phyloP scores from a whole-genome alignment of 129 eudicot genomes.

The Flaveria bidentis region DNA sequence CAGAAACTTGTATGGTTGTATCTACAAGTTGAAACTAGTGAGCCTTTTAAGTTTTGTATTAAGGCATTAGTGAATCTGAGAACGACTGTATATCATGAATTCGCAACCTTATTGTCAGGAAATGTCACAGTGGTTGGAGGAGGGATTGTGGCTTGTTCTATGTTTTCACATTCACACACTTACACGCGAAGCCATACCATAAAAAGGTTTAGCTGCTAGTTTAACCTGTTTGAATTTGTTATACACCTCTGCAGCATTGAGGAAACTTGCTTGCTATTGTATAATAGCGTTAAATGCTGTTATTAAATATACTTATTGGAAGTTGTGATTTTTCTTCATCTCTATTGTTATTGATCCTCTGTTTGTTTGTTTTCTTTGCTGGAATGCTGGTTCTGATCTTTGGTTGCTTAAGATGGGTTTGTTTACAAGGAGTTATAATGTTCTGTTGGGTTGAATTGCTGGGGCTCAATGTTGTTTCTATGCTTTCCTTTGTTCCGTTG shows the following conservation, averaged over 20 bases:
- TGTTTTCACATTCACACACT: not conserved
- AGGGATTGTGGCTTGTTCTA: not conserved
- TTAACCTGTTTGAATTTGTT: not conserved
- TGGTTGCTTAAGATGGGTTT: conserved; percentile 43
- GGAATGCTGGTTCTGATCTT: conserved; percentile 48
- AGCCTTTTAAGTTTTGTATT: not conserved
- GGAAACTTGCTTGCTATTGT: conserved; percentile 1
- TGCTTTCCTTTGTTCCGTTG: conserved; percentile 42
- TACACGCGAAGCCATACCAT: not conserved
- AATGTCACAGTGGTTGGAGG: not conserved
- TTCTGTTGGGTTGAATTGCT: conserved; percentile 37
- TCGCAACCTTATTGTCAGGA: not conserved
- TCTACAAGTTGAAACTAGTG: not conserved
- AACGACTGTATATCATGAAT: not conserved
- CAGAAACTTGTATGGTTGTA: not conserved
- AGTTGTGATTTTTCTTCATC: not conserved
- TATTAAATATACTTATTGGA: not conserved
- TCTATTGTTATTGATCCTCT: conserved; percentile 37
- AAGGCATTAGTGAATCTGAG: not conserved
- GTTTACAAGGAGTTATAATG: conserved; percentile 41
- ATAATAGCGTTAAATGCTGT: not conserved
- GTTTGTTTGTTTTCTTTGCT: conserved; percentile 38
- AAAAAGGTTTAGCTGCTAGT: not conserved
- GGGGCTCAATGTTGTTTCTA: conserved; percentile 40
- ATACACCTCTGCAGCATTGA: not conserved